These are phyloP conservation scores for Hydrangea macrophylla DNA, from an alignment of 148 eudicot species.

Conservation along the genomic window DNA sequence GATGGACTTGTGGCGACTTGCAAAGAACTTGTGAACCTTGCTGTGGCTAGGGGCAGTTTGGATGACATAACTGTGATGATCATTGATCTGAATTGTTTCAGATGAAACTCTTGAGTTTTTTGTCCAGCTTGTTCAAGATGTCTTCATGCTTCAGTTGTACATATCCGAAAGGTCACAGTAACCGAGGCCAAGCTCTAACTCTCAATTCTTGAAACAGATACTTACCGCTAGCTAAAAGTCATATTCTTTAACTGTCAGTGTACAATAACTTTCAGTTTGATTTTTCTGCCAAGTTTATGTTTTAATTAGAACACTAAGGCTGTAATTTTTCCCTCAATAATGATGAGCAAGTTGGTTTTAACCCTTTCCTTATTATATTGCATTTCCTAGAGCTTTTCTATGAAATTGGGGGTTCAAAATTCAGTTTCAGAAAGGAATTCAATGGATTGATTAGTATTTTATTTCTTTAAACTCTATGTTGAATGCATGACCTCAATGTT, in stretches of 20 bases:
- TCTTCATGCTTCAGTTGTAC: background rate
- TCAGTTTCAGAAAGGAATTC: too few species aligned
- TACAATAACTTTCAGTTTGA: too few species aligned
- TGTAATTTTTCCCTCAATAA: too few species aligned
- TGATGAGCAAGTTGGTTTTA: too few species aligned
- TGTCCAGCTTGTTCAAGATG: background rate
- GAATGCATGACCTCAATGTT: too few species aligned
- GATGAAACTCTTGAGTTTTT: background rate
- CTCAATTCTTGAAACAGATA: background rate
- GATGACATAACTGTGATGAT: conserved; percentile 91
- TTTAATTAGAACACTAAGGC: background rate
- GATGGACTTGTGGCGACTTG: conserved; percentile 59
- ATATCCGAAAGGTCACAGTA: background rate
- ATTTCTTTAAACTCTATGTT: too few species aligned
- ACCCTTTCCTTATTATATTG: too few species aligned
- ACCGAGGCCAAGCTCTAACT: background rate
- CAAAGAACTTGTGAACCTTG: conserved; percentile 75
- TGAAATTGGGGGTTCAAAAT: too few species aligned
- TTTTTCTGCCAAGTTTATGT: background rate
- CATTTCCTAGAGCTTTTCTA: too few species aligned
- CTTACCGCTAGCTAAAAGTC: background rate
- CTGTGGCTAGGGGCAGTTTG: conserved; percentile 68
- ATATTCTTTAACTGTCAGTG: background rate
- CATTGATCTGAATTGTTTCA: conserved; percentile 62
- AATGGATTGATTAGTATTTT: too few species aligned